Conservation (phyloP, 495 filamentous ascomycete genomes). For the Lophium mytilinum region DNA sequence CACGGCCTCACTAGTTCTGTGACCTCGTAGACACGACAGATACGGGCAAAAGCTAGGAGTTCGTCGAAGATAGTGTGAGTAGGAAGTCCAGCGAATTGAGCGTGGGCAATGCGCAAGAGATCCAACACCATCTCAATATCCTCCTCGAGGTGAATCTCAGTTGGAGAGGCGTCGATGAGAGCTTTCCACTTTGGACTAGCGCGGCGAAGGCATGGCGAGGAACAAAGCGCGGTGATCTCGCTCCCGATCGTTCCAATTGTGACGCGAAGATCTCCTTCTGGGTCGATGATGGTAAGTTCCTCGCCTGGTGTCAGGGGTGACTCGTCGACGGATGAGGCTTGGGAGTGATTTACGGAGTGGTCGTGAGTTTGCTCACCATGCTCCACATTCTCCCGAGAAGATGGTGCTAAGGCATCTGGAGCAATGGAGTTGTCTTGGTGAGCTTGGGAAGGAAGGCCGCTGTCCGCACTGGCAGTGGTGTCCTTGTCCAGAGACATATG, state of each 20-base stretch:
- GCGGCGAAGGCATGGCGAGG: not conserved
- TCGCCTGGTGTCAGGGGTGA: not conserved
- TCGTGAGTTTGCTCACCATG: no score
- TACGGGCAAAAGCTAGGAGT: not conserved
- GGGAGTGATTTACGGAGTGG: no score
- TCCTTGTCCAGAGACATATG: no score
- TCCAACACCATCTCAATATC: not conserved
- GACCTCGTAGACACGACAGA: not conserved
- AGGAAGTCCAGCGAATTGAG: not conserved
- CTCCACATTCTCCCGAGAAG: no score
- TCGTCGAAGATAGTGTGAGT: not conserved
- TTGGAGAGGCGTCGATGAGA: not conserved
- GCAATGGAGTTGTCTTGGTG: no score
- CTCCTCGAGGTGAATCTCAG: not conserved
- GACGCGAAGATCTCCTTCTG: not conserved
- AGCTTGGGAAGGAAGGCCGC: no score
- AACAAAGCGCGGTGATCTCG: not conserved
- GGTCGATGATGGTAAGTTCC: not conserved
- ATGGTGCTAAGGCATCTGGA: no score
- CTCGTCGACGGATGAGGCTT: no score
- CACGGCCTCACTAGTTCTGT: not conserved
- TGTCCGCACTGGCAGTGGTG: no score
- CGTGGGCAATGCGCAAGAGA: not conserved
- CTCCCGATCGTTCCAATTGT: not conserved
- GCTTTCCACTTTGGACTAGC: not conserved